Evolutionary conservation across 805 yeast species (phyloP), one percentile per base, ranked within the genome.

Genomic region (Candida saitoana): DNA sequence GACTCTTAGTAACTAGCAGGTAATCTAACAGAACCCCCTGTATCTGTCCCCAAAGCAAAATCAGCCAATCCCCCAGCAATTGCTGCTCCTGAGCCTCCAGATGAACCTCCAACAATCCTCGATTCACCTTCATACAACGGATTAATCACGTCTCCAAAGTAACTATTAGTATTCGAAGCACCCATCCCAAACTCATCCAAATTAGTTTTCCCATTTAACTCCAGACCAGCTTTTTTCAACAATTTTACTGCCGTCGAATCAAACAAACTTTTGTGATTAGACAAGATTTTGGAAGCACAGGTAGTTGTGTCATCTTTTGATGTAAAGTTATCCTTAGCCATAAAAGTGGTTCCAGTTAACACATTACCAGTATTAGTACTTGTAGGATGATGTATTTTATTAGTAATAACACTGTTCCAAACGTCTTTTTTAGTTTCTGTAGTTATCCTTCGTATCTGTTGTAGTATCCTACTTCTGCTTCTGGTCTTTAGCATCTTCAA

Each of bases 161-260:
- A 49, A 0, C 84, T 74, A 50, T 77, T 71, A 2, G 78, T 65
- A 11, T 79, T 82, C 1, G 81, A 73, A 9, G 87, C 81, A 8
- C 99, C 99, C 99, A 93, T 93, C 2, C 96, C 99, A 67, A 93
- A 93, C 64, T 93, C 97, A 64, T 93, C 99, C 77, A 93, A 69
- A 52, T 91, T 93, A 2, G 95, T 76, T 60, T 91, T 93, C 0
- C 96, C 99, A 1, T 82, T 67, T 4, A 80, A 55, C 0, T 55
- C 47, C 12, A 76, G 73, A 0, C 89, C 87, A 2, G 71, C 67
- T 0, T 63, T 51, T 6, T 71, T 59, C n/a, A 93, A 59, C 3
- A 79, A 64, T 2, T 60, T 49, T 0, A 79, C 79, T 2, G 82
- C 85, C 0, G 96, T 87, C 9, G 97, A 85, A 47, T 85, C 80